Conservation (phyloP, 176 grass and related monocot species). For the Thinopyrum elongatum region DNA sequence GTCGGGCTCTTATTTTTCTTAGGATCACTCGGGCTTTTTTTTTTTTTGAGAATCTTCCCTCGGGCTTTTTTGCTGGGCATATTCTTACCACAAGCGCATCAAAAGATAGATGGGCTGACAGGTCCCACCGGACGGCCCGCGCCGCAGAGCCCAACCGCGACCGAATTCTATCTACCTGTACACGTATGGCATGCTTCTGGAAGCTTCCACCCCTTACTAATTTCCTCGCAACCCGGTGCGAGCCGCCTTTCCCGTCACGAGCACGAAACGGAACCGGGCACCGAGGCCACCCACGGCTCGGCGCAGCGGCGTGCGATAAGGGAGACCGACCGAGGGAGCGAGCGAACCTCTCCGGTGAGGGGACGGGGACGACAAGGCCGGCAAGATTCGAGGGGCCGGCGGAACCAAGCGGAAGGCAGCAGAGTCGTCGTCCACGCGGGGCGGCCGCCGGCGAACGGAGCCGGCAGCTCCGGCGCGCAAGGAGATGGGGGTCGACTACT, state of each 20-base stretch:
- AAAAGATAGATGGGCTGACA: neutral
- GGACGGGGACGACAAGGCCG: neutral
- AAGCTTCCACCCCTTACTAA: slow-evolving; percentile 38
- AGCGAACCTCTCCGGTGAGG: neutral
- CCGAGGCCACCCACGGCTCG: neutral
- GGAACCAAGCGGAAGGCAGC: slow-evolving; percentile 33
- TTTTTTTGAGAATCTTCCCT: too few species aligned
- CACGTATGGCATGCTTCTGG: slow-evolving; percentile 19
- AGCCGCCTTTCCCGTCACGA: neutral
- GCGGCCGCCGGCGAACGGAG: slow-evolving; percentile 34
- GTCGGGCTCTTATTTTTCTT: too few species aligned
- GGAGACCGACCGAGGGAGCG: neutral
- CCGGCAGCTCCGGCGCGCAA: neutral
- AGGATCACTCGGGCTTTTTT: too few species aligned
- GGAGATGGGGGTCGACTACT: slow-evolving; percentile 90
- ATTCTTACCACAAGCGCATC: too few species aligned
- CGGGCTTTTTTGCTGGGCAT: too few species aligned
- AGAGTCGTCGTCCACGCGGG: slow-evolving; percentile 22
- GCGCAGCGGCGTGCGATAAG: neutral
- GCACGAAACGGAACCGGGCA: neutral
- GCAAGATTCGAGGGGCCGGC: slow-evolving; percentile 56
- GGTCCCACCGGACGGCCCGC: neutral
- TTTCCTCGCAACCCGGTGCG: neutral
- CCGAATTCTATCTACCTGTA: neutral
- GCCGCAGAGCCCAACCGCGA: neutral